These are phyloP conservation scores for Candida corydali DNA, from an alignment of 805 yeast species.

Conservation along the genomic window DNA sequence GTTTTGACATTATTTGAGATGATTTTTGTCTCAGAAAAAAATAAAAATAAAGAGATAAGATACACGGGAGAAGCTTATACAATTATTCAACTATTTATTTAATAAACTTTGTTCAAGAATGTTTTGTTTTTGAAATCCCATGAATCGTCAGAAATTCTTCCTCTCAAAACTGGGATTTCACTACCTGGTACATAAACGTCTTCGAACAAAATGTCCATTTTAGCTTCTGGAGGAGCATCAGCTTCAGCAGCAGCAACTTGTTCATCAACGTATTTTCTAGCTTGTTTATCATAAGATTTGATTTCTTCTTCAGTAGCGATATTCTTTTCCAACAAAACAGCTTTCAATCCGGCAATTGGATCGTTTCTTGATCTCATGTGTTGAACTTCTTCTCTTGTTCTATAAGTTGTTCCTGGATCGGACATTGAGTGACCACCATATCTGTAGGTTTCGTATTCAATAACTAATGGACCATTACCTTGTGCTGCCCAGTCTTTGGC, in stretches of 20 bases:
- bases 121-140: slow-evolving; percentile 67
- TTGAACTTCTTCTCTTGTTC: slow-evolving; percentile 99
- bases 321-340: slow-evolving; percentile 71
- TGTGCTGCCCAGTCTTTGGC: slow-evolving; percentile 94
- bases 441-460: slow-evolving; percentile 98
- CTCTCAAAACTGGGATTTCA: slow-evolving; percentile 90
- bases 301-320: slow-evolving; percentile 94
- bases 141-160: slow-evolving; percentile 93
- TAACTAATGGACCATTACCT: slow-evolving; percentile 93
- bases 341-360: slow-evolving; percentile 95
- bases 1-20: slow-evolving; percentile 29
- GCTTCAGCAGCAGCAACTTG: slow-evolving; percentile 92
- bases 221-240: slow-evolving; percentile 93
- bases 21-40: neutral
- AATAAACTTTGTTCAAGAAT: slow-evolving; percentile 44
- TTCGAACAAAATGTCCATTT: slow-evolving; percentile 90
- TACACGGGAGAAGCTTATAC: neutral
- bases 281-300: slow-evolving; percentile 91
- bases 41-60: neutral
- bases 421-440: slow-evolving; percentile 99
- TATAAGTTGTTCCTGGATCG: slow-evolving; percentile 99
- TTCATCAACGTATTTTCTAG: slow-evolving; percentile 92
- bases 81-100: slow-evolving; percentile 9
- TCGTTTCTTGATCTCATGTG: slow-evolving; percentile 98
- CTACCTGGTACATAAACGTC: slow-evolving; percentile 95